A percentile compares a stretch with the other conserved stretches of the same genome.
phyloP scores from a whole-genome alignment of 352 stramenopile genomes.

The Phytophthora rubi region DNA sequence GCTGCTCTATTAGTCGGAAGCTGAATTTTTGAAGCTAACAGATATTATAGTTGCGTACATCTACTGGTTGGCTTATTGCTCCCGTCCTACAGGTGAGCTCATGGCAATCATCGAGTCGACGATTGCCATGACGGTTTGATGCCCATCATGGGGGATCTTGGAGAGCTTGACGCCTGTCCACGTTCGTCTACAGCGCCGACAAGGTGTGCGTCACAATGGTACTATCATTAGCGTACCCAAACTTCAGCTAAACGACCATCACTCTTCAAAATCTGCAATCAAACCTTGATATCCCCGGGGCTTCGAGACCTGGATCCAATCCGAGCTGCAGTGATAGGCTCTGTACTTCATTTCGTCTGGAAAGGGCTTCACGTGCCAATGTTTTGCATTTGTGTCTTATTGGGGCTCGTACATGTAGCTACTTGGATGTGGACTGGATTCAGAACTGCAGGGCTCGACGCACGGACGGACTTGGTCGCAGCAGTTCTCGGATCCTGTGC shows the following conservation, averaged over 20 bases:
- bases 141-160: constrained; percentile 9
- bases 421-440: not conserved
- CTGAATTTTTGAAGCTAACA: not conserved
- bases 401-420: not conserved
- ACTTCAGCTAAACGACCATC: constrained; percentile 1
- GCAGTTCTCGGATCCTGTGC: constrained; percentile 28
- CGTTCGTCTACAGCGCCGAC: not conserved
- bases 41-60: no score
- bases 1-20: not conserved
- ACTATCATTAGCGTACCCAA: not conserved
- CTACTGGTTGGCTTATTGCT: not conserved
- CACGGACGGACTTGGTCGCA: constrained; percentile 33
- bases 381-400: not conserved
- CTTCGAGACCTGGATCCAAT: not conserved
- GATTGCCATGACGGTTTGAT: not conserved
- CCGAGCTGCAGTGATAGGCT: not conserved
- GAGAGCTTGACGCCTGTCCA: constrained; percentile 3
- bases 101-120: not conserved
- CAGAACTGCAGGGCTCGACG: constrained; percentile 39
- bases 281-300: not conserved
- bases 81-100: not conserved
- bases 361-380: not conserved
- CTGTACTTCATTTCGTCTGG: not conserved
- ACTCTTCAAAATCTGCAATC: not conserved
- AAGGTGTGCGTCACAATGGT: constrained; percentile 3